Conservation (phyloP, 768 basidiomycete genomes). For the Amanita muscaria region DNA sequence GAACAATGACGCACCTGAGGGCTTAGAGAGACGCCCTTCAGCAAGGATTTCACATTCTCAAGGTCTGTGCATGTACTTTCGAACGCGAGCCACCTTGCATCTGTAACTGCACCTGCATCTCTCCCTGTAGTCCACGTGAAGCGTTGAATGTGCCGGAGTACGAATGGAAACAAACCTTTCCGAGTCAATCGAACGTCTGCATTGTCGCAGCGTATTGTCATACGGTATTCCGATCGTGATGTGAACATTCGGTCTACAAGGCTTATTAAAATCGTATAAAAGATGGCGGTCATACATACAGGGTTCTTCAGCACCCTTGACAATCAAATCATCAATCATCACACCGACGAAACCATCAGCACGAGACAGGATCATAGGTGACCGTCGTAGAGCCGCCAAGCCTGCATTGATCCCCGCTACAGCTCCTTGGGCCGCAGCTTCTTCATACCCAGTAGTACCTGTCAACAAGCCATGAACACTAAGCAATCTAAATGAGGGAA, state of each 20-base stretch:
- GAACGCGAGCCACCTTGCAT: slow-evolving; percentile 33
- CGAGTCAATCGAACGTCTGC: slow-evolving; percentile 78
- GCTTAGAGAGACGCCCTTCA: slow-evolving; percentile 30
- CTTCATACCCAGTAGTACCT: slow-evolving; percentile 92
- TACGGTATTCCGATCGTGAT: slow-evolving; percentile 81
- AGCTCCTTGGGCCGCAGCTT: slow-evolving; percentile 87
- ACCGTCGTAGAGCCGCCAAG: slow-evolving; percentile 44
- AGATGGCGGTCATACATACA: slow-evolving; percentile 39
- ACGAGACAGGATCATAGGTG: slow-evolving; percentile 61
- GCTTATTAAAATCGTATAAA: not conserved
- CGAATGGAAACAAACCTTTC: slow-evolving; percentile 38
- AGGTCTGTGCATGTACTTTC: slow-evolving; percentile 24
- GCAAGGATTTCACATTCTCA: slow-evolving; percentile 24
- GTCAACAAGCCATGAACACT: not conserved
- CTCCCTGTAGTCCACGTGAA: slow-evolving; percentile 24
- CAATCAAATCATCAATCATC: slow-evolving; percentile 86
- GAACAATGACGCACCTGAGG: slow-evolving; percentile 28
- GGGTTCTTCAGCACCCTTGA: slow-evolving; percentile 86
- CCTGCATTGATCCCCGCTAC: slow-evolving; percentile 88
- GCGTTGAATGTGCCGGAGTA: not conserved
- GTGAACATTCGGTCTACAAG: slow-evolving; percentile 86
- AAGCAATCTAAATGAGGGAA: too few species aligned
- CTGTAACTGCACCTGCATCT: slow-evolving; percentile 36
- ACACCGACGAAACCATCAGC: slow-evolving; percentile 85
- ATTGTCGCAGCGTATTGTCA: slow-evolving; percentile 83